Percentiles rank a stretch among this genome's conserved stretches.
Evolutionary conservation across 768 basidiomycete genomes (phyloP).

Genomic region (Tylopilus cervinicoccineus): DNA sequence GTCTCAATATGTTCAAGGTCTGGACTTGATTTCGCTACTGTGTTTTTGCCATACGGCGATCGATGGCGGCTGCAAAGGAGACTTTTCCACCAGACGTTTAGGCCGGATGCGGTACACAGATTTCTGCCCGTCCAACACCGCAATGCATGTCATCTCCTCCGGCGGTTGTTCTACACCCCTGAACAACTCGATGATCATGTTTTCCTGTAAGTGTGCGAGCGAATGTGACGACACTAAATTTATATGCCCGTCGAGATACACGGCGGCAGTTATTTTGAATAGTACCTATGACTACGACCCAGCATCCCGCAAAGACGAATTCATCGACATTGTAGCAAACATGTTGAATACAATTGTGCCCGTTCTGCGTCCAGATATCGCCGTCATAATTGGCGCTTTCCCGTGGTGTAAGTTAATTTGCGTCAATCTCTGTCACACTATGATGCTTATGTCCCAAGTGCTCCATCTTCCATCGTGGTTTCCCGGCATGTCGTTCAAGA

Average conservation of each 20-base stretch:
- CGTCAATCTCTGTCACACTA: too few relatives aligned
- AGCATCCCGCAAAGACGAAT: too few relatives aligned
- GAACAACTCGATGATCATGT: neutral
- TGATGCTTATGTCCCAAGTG: too few relatives aligned
- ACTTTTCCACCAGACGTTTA: neutral
- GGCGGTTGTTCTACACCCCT: neutral
- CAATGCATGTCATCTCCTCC: constrained; percentile 3
- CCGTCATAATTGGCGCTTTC: too few relatives aligned
- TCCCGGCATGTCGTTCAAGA: constrained; percentile 4
- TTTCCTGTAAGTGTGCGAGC: constrained; percentile 2
- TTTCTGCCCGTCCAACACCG: neutral
- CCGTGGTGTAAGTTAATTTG: too few relatives aligned
- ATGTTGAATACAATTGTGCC: too few relatives aligned
- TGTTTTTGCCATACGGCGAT: constrained; percentile 1
- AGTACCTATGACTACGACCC: neutral
- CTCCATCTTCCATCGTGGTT: constrained; percentile 6
- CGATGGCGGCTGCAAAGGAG: constrained; percentile 2
- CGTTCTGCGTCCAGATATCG: too few relatives aligned
- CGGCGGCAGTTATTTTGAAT: neutral
- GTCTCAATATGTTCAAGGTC: neutral
- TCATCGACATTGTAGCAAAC: too few relatives aligned
- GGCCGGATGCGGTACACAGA: neutral
- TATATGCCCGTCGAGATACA: neutral
- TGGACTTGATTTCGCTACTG: neutral
- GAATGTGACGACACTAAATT: neutral